These are phyloP conservation scores for Trypanosomatidae sp. DNA, from an alignment of 208 protist genomes.

Conservation along the genomic window DNA sequence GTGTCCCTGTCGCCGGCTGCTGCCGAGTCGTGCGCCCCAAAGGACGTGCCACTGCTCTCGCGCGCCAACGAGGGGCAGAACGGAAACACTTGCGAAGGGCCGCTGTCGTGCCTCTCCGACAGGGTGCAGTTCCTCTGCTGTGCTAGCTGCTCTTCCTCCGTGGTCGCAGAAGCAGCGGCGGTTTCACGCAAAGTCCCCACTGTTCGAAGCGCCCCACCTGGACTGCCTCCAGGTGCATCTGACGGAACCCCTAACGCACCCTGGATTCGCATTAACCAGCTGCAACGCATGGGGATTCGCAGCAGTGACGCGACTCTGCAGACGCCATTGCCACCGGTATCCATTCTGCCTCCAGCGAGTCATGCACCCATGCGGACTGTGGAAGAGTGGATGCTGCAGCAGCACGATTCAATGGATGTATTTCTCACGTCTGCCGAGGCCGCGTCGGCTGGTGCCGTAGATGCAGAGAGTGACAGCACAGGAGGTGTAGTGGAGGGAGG, in stretches of 20 bases:
- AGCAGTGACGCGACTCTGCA: not conserved
- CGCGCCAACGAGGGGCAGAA: not conserved
- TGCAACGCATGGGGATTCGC: constrained; percentile 21
- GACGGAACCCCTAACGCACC: not conserved
- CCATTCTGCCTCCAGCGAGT: no score
- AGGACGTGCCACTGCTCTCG: not conserved
- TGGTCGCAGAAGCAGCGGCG: not conserved
- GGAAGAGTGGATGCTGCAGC: constrained; percentile 27
- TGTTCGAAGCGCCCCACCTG: not conserved
- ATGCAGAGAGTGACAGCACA: not conserved
- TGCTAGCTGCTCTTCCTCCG: constrained; percentile 8
- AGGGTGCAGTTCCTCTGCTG: not conserved
- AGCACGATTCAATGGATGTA: not conserved
- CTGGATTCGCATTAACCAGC: constrained; percentile 21
- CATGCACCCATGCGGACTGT: not conserved
- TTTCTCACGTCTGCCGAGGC: constrained; percentile 16
- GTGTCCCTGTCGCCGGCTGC: not conserved
- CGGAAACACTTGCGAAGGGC: not conserved
- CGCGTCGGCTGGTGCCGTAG: not conserved
- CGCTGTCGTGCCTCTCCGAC: not conserved
- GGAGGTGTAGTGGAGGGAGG: constrained; percentile 4
- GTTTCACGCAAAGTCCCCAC: not conserved
- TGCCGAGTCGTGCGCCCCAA: not conserved
- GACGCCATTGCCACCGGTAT: not conserved
- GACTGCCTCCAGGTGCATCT: not conserved